These are phyloP conservation scores for Chalciporus sphaerocephalus DNA, from an alignment of 768 basidiomycete species.

Conservation along the genomic window DNA sequence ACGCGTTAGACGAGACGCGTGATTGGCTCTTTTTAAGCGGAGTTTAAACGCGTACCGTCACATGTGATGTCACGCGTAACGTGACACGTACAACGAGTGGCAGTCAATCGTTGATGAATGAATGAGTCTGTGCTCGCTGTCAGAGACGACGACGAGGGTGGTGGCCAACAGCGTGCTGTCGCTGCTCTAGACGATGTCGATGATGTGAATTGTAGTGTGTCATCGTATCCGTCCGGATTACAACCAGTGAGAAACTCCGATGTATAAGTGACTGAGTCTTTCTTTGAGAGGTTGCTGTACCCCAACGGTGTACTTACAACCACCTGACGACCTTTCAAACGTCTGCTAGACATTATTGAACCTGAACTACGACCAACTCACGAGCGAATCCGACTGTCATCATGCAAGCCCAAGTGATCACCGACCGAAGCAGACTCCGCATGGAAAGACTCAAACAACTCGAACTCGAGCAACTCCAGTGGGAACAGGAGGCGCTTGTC, in stretches of 20 bases:
- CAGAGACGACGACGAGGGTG: not conserved
- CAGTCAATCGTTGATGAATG: too few relatives aligned
- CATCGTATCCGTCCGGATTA: slow-evolving; percentile 5
- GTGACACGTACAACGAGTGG: slow-evolving; percentile 14
- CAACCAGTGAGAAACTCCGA: slow-evolving; percentile 12
- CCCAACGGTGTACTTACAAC: too few relatives aligned
- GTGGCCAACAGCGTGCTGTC: not conserved
- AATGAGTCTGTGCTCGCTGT: not conserved
- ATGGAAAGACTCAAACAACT: slow-evolving; percentile 44
- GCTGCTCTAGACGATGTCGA: not conserved
- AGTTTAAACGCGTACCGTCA: slow-evolving; percentile 31
- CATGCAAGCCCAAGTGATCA: slow-evolving; percentile 24
- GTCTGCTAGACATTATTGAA: too few relatives aligned
- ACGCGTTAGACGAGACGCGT: slow-evolving; percentile 30
- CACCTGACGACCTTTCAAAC: too few relatives aligned
- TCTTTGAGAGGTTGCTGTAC: too few relatives aligned
- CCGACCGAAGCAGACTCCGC: slow-evolving; percentile 45
- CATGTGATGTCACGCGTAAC: slow-evolving; percentile 25
- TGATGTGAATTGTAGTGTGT: not conserved
- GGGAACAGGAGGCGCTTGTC: slow-evolving; percentile 53
- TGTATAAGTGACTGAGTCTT: too few relatives aligned
- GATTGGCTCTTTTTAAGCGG: slow-evolving; percentile 31
- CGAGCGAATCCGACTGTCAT: not conserved
- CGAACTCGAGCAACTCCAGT: slow-evolving; percentile 49
- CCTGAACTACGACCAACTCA: too few relatives aligned